Percentiles rank a stretch among this genome's conserved stretches.
Evolutionary conservation across 2,329 filamentous ascomycete species (phyloP).

Genomic region (Trichophyton schoenleinii): DNA sequence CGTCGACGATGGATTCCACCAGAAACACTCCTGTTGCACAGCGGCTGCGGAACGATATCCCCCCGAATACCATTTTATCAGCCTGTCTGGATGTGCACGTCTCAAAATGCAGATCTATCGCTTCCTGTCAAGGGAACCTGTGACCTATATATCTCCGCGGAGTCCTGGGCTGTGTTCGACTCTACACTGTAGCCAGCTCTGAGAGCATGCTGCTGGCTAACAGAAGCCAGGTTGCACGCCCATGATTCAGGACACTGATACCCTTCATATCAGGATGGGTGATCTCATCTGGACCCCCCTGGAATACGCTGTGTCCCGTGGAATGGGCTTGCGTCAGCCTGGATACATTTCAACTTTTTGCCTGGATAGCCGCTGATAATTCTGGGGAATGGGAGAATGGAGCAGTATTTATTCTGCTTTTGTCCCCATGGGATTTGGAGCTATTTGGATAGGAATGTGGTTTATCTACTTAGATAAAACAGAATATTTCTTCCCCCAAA

Average conservation of each 20-base stretch:
- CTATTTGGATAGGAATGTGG: neutral
- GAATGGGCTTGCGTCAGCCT: neutral
- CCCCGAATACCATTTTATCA: neutral
- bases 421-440: neutral
- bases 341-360: neutral
- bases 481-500: neutral
- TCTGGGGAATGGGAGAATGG: neutral
- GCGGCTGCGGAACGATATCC: neutral
- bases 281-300: neutral
- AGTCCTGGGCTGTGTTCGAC: neutral
- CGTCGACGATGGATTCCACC: neutral
- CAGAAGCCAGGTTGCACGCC: neutral
- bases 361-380: neutral
- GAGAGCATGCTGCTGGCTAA: neutral
- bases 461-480: neutral
- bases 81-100: neutral
- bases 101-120: neutral
- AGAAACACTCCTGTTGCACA: neutral
- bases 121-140: neutral
- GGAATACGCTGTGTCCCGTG: neutral
- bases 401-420: neutral
- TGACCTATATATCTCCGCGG: neutral
- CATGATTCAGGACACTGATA: neutral
- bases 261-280: neutral
- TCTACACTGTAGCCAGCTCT: neutral